Conservation (phyloP, 2,329 filamentous ascomycete species). For the Diaporthe destruens region DNA sequence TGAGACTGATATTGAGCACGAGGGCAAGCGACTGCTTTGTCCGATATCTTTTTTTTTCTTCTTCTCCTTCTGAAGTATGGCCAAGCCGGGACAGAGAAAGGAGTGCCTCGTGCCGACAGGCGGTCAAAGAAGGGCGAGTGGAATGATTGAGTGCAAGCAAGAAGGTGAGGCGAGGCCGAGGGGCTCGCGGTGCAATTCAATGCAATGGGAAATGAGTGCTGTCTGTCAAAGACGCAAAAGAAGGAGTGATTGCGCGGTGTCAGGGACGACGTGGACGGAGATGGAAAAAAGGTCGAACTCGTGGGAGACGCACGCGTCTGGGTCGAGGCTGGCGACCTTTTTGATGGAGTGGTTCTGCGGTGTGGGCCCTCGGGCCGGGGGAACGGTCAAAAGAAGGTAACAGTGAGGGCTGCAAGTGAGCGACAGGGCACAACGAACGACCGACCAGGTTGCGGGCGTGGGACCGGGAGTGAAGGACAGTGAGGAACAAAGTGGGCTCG, state of each 20-base stretch:
- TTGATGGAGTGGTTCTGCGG: constrained; percentile 26
- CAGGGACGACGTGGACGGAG: constrained; percentile 18
- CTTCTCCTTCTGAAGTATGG: background rate
- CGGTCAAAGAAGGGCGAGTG: constrained; percentile 34
- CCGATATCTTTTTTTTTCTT: background rate
- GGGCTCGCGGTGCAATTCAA: constrained; percentile 5
- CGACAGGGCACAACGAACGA: too few relatives aligned
- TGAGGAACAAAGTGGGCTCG: constrained; percentile 5
- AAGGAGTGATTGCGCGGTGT: constrained; percentile 40
- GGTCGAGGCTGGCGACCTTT: constrained; percentile 41
- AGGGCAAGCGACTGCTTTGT: constrained; percentile 31
- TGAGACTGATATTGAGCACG: background rate
- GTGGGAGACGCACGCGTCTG: constrained; percentile 3
- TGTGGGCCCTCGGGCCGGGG: constrained; percentile 6
- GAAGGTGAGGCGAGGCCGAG: background rate
- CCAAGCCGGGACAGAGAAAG: constrained; percentile 30
- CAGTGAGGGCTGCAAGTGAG: background rate
- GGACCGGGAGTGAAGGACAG: too few relatives aligned
- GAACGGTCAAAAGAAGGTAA: constrained; percentile 2
- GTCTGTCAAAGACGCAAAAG: constrained; percentile 67
- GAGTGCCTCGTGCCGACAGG: constrained; percentile 36
- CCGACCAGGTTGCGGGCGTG: too few relatives aligned
- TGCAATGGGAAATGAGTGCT: constrained; percentile 44
- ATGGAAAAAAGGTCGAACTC: constrained; percentile 6
- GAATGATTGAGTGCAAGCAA: constrained; percentile 19